A percentile compares a stretch with the other conserved stretches of the same genome.
phyloP scores from a whole-genome alignment of 1,139 yeast genomes.

The Hansenula sp. region DNA sequence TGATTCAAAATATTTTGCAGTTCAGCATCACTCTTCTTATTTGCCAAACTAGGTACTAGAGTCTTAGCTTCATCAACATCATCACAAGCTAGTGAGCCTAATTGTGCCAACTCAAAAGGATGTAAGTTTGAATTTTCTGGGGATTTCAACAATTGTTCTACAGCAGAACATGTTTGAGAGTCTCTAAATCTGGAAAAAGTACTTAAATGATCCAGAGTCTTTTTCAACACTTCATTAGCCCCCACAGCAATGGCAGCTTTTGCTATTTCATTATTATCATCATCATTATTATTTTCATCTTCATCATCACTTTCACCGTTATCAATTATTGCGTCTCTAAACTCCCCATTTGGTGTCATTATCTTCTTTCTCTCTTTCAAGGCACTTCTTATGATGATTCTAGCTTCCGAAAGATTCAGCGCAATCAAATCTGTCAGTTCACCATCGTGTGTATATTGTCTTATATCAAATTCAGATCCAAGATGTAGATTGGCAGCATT shows the following conservation, averaged over 20 bases:
- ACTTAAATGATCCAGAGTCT: constrained; percentile 84
- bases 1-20: constrained; percentile 85
- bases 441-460: constrained; percentile 79
- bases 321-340: constrained; percentile 29
- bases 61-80: constrained; percentile 98
- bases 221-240: constrained; percentile 75
- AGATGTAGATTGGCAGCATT: constrained; percentile 82
- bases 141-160: constrained; percentile 77
- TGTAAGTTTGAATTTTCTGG: constrained; percentile 59
- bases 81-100: constrained; percentile 91
- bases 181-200: constrained; percentile 88
- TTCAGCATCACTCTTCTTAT: constrained; percentile 82
- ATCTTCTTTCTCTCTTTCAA: constrained; percentile 70
- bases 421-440: constrained; percentile 76
- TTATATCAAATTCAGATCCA: constrained; percentile 88
- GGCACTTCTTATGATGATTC: constrained; percentile 87
- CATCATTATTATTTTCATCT: constrained; percentile 35
- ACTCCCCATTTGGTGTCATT: constrained; percentile 34
- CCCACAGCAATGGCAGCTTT: constrained; percentile 64
- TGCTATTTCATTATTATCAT: constrained; percentile 52
- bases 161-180: constrained; percentile 90
- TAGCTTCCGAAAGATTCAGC: constrained; percentile 82
- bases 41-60: constrained; percentile 78
- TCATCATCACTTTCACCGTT: constrained; percentile 34
- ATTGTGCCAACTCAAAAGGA: constrained; percentile 94